Conservation (phyloP, 208 protist genomes). For the Leishmania aethiopica region DNA sequence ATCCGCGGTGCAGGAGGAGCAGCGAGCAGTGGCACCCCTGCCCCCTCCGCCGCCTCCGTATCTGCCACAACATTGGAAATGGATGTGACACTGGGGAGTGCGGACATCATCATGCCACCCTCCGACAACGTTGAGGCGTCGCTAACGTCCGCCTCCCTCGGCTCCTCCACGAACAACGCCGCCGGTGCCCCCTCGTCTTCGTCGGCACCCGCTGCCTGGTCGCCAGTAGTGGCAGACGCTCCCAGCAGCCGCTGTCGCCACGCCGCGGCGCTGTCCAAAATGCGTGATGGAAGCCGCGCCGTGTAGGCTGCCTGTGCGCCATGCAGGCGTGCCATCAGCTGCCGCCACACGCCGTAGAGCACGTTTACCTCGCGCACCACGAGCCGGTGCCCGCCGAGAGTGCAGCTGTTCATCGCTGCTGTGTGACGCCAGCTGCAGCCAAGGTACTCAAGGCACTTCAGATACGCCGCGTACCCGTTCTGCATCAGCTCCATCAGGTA, state of each 20-base stretch:
- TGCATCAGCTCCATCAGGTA: conserved; percentile 38
- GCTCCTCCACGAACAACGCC: conserved; percentile 6
- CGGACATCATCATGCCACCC: conserved; percentile 24
- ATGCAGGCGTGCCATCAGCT: conserved; percentile 26
- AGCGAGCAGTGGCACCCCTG: background rate
- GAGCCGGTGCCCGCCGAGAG: conserved; percentile 17
- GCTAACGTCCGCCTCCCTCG: background rate
- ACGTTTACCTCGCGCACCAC: conserved; percentile 19
- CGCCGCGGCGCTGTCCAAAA: conserved; percentile 17
- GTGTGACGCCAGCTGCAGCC: conserved; percentile 3
- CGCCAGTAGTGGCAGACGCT: background rate
- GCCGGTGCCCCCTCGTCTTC: background rate
- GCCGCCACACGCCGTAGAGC: conserved; percentile 29
- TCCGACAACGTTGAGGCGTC: conserved; percentile 20
- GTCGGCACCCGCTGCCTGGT: background rate
- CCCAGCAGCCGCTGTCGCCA: conserved; percentile 18
- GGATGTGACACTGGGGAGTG: conserved; percentile 10
- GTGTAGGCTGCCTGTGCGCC: conserved; percentile 21
- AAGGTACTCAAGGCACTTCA: conserved; percentile 28
- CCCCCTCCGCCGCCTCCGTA: background rate
- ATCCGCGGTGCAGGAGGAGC: background rate
- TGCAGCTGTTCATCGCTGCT: conserved; percentile 6
- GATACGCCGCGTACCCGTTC: conserved; percentile 34
- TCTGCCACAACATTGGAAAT: conserved; percentile 12
- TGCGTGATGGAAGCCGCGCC: conserved; percentile 25